phyloP scores from a whole-genome alignment of 2,329 filamentous ascomycete species.

The Diaporthe caulivora region DNA sequence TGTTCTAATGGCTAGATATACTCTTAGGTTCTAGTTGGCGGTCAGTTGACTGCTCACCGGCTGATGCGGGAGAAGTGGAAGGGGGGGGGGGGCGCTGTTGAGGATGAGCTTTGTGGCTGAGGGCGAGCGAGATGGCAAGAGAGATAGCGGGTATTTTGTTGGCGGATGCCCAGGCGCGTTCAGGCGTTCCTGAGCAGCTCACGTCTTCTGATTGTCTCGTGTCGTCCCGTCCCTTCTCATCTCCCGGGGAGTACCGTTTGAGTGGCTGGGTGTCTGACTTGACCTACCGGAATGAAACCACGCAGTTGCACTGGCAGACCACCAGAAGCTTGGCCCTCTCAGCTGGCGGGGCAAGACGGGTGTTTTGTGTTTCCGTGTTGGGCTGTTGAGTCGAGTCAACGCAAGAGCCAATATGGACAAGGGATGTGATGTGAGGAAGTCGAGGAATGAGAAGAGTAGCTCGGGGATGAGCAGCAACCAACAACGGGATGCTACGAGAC shows the following conservation, averaged over 20 bases:
- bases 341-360: slow-evolving; percentile 1
- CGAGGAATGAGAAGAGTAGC: neutral
- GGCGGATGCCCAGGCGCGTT: slow-evolving; percentile 6
- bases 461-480: slow-evolving; percentile 7
- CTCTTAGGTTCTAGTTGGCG: neutral
- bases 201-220: slow-evolving; percentile 17
- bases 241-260: neutral
- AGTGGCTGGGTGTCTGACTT: slow-evolving; percentile 20
- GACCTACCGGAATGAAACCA: slow-evolving; percentile 27
- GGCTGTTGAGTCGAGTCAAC: neutral
- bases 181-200: slow-evolving; percentile 3
- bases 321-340: slow-evolving; percentile 27
- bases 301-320: slow-evolving; percentile 10
- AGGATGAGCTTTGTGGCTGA: neutral
- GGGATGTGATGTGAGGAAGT: neutral
- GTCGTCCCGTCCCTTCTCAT: slow-evolving; percentile 15
- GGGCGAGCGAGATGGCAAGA: neutral
- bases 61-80: neutral
- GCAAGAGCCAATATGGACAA: neutral
- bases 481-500: neutral
- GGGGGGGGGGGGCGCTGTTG: too few species aligned
- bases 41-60: neutral
- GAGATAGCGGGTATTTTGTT: neutral
- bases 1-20: neutral
- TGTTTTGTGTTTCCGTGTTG: slow-evolving; percentile 4